Evolutionary conservation across 106 monocot species (phyloP).

Genomic region (Dioscorea zingiberensis): DNA sequence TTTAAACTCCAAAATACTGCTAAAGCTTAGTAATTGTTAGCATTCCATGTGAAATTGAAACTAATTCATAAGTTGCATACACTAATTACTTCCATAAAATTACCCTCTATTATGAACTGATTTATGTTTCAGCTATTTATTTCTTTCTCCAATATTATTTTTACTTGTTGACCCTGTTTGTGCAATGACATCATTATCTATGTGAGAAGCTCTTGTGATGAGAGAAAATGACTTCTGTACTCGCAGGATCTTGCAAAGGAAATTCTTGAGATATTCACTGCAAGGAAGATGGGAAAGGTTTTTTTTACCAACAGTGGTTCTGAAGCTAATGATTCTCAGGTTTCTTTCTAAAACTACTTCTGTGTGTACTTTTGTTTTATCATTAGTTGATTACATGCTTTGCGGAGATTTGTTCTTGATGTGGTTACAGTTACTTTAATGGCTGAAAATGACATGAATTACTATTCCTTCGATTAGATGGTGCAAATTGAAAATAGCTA

Average conservation of each 20-base stretch:
- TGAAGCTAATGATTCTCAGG: conserved; percentile 99
- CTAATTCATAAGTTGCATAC: no score
- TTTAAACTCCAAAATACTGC: no score
- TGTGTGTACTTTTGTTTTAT: neutral
- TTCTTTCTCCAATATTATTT: neutral
- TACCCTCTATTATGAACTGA: no score
- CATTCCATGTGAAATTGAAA: no score
- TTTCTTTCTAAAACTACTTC: conserved; percentile 9
- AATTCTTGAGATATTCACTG: conserved; percentile 77
- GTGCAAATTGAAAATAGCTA: neutral
- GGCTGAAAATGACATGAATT: neutral
- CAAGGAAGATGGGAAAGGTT: conserved; percentile 94
- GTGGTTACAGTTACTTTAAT: neutral
- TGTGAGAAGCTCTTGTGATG: no score
- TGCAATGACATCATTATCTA: no score
- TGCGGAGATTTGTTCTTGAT: neutral
- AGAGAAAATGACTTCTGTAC: neutral
- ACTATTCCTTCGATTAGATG: neutral
- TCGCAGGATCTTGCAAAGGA: conserved; percentile 96
- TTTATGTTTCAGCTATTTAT: no score
- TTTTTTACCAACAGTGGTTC: conserved; percentile 99
- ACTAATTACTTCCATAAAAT: neutral
- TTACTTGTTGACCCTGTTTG: neutral
- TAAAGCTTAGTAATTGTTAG: no score
- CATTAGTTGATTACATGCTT: neutral